Conservation (phyloP, 345 rosid genomes). For the Syzygium jambos region DNA sequence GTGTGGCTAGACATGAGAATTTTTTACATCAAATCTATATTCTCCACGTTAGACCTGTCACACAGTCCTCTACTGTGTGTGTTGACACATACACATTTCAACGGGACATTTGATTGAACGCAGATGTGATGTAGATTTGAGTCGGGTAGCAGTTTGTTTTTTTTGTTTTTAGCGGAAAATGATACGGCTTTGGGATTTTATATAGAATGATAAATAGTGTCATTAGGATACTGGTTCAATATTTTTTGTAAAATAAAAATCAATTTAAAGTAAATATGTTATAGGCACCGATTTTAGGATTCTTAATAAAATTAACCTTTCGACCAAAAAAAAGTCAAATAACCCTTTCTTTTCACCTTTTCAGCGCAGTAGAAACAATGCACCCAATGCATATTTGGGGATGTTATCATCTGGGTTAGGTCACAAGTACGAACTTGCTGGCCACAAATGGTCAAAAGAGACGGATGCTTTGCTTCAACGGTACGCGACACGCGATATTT, state of each 20-base stretch:
- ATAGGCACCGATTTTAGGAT: neutral
- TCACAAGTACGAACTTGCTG: neutral
- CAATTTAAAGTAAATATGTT: neutral
- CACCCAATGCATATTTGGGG: neutral
- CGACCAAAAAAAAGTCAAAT: neutral
- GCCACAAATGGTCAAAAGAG: neutral
- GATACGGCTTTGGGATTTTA: neutral
- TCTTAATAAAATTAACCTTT: neutral
- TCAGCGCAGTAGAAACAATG: neutral
- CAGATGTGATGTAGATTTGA: neutral
- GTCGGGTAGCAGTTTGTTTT: neutral
- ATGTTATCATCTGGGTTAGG: neutral
- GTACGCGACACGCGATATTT: neutral
- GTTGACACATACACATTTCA: neutral
- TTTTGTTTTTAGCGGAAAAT: neutral
- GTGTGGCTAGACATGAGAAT: neutral
- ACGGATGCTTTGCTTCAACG: neutral
- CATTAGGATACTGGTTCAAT: neutral
- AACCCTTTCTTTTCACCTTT: neutral
- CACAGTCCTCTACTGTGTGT: accelerated
- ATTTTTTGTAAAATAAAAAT: neutral
- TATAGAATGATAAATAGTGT: neutral
- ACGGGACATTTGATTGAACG: neutral
- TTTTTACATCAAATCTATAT: neutral
- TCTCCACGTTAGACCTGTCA: neutral